Percentiles rank a stretch among this genome's conserved stretches.
These are phyloP conservation scores for Amesomyces nigricolor DNA, from an alignment of 2,329 filamentous ascomycete genomes.

Conservation along the genomic window DNA sequence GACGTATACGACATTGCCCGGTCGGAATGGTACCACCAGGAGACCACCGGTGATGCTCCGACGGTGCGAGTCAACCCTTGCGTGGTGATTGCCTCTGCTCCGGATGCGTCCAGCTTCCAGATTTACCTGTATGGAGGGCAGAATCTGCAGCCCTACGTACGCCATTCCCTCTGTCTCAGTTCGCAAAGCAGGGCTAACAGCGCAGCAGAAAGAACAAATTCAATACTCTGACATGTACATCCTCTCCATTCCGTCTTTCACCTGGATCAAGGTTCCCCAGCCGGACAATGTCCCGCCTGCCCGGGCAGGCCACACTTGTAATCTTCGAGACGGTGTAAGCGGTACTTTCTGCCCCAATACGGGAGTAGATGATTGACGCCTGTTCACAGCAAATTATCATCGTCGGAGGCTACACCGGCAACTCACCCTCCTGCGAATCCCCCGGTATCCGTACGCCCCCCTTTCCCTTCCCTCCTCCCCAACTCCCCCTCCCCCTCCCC, in stretches of 20 bases:
- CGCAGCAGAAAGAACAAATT: conserved; percentile 38
- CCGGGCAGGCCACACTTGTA: conserved; percentile 63
- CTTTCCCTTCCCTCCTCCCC: background rate
- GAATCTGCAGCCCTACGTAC: conserved; percentile 60
- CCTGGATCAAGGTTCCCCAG: conserved; percentile 61
- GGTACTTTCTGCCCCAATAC: too few relatives aligned
- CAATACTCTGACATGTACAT: conserved; percentile 72
- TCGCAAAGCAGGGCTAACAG: too few relatives aligned
- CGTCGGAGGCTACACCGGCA: conserved; percentile 62
- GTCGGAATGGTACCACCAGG: conserved; percentile 68
- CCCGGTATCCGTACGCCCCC: background rate
- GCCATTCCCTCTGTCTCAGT: too few relatives aligned
- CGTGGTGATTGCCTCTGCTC: conserved; percentile 61
- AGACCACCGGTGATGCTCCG: conserved; percentile 58
- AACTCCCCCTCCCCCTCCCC: background rate
- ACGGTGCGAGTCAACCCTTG: conserved; percentile 66
- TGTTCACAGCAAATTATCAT: conserved; percentile 54
- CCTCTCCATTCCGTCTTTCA: conserved; percentile 65
- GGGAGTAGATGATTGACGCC: too few relatives aligned
- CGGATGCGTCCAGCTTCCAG: conserved; percentile 69
- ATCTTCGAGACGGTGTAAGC: conserved; percentile 53
- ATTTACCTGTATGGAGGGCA: conserved; percentile 76
- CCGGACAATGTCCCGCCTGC: conserved; percentile 49
- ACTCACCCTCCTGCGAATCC: conserved; percentile 55
- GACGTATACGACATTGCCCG: conserved; percentile 73